Percentiles rank a stretch among this genome's conserved stretches.
phyloP scores from a whole-genome alignment of 1,139 yeast genomes.

The Pichia sp. region DNA sequence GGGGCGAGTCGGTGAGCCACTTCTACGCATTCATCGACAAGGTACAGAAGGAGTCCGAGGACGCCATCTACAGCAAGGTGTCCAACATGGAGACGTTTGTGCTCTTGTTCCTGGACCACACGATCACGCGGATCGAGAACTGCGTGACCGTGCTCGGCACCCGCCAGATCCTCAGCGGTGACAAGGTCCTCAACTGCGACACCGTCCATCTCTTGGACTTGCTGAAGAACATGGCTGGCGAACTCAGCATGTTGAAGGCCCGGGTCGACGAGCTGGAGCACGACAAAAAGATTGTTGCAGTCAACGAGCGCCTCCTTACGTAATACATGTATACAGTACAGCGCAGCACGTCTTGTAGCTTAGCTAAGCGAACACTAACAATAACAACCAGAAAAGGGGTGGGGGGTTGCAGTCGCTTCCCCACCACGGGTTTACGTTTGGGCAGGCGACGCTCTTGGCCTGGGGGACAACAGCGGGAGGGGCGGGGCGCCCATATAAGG shows the following conservation, averaged over 20 bases:
- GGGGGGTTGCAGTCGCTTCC: not conserved
- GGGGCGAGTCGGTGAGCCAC: conserved; percentile 2
- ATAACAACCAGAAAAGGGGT: no score
- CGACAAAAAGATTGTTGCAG: not conserved
- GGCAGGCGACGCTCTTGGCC: not conserved
- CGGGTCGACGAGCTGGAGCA: not conserved
- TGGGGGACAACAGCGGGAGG: conserved; percentile 6
- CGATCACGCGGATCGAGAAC: conserved; percentile 61
- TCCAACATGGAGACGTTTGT: conserved; percentile 33
- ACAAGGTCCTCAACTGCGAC: not conserved
- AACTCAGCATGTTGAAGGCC: conserved; percentile 1
- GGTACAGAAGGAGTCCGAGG: conserved; percentile 21
- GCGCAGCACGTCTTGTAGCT: no score
- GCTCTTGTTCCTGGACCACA: conserved; percentile 53
- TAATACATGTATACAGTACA: no score
- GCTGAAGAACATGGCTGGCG: conserved; percentile 10
- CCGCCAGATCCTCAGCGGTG: conserved; percentile 20
- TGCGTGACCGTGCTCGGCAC: conserved; percentile 35
- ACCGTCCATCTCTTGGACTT: conserved; percentile 9
- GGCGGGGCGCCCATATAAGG: conserved; percentile 1
- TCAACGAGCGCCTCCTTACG: not conserved
- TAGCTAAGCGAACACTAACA: no score
- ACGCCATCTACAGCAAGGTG: conserved; percentile 14
- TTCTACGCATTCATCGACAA: conserved; percentile 16
- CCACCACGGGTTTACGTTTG: not conserved